Evolutionary conservation across 305 asterid genomes (phyloP).

Genomic region (Striga hermonthica): DNA sequence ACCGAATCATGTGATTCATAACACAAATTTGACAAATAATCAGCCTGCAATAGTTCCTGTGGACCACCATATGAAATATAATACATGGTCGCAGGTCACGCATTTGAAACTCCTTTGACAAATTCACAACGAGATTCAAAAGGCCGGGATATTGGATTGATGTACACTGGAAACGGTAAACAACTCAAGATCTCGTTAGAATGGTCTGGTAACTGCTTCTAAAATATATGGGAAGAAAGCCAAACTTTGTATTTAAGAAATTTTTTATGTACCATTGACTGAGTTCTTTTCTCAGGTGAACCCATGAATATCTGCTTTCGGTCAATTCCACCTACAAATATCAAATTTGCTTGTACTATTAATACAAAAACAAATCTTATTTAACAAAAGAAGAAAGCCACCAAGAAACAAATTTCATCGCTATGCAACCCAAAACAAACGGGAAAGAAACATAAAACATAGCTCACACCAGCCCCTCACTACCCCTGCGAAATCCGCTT

Average conservation of each 20-base stretch:
- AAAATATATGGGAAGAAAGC: conserved; percentile 75
- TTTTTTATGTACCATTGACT: conserved; percentile 61
- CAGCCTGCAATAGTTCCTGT: conserved; percentile 64
- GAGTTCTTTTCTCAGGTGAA: conserved; percentile 63
- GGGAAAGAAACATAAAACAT: no score
- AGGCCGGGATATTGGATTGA: conserved; percentile 72
- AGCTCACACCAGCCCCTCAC: no score
- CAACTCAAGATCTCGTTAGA: conserved; percentile 61
- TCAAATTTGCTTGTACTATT: conserved; percentile 21
- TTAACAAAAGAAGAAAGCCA: no score
- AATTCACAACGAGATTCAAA: conserved; percentile 70
- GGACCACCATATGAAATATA: conserved; percentile 74
- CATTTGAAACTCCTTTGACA: conserved; percentile 59
- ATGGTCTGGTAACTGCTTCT: conserved; percentile 76
- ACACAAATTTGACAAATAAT: conserved; percentile 66
- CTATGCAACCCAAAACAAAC: not conserved
- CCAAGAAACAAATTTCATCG: conserved; percentile 8
- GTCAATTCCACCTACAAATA: conserved; percentile 71
- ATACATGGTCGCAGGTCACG: conserved; percentile 80
- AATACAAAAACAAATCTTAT: no score
- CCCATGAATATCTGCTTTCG: conserved; percentile 77
- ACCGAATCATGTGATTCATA: conserved; percentile 87
- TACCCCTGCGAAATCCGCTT: no score
- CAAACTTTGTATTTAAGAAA: conserved; percentile 66
- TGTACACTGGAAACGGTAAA: conserved; percentile 82